Base-by-base conservation (phyloP, 2,329 filamentous ascomycete species). In the Neoarthrinium moseri region DNA sequence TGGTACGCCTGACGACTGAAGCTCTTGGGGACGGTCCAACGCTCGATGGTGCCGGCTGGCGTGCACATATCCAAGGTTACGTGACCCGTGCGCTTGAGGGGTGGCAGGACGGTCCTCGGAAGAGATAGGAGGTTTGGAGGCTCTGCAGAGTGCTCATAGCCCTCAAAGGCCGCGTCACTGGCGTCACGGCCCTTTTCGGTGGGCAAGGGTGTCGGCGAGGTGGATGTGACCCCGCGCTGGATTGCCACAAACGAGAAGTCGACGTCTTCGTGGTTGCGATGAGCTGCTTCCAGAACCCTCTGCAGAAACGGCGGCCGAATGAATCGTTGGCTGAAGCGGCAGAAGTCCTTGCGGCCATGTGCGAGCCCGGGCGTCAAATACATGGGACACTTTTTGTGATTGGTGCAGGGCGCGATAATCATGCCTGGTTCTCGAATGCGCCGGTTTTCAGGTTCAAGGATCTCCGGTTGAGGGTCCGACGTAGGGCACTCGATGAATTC, bases 31-130 rank as follows among this genome's bases (percentile, higher is more conserved):
- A 99, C 86, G 0, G 87, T 94, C 94, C 94, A 99, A 45, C 94
- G 88, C 72, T 99, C 92, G 26, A 96, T 83, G 33, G 80, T 83
- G 24, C 89, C 94, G 1, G 81, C 77, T 0, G 92, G 87, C 0
- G 94, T 97, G 73, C 94, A 99, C 3, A 97, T 64, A 62, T 99
- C 94, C 22, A 99, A 72, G 13, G 87, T 89, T 34, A 97, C 85
- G 63, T 99, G 94, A 1, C 91, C 89, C 30, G 83, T 83, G 20
- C 90, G 83, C 72, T 99, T 99, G 49, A 99, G 74, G 1, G 94
- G 90, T 1, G 86, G 81, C 22, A 91, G 74, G 35, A 99, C 75
- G 22, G 85, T 72, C 13, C 94, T 84, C 0, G 94, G 94, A 1
- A 97, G 81, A 0, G 84, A 78, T 10, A 91, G 78, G 29, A 87